Evolutionary conservation across 768 basidiomycete genomes (phyloP).

Genomic region (Amanita inopinata): DNA sequence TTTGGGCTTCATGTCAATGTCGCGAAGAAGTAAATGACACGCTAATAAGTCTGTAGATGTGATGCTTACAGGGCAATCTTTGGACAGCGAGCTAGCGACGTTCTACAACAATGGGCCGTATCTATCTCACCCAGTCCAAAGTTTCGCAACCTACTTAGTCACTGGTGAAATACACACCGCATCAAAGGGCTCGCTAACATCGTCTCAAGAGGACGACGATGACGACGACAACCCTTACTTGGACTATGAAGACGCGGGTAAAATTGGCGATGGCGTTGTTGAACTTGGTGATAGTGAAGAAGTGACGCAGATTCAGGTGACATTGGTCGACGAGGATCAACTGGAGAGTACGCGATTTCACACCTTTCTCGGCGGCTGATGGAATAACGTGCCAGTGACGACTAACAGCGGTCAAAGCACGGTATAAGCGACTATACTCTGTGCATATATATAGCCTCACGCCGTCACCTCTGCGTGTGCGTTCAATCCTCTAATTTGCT

Average conservation of each 20-base stretch:
- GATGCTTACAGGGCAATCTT: not conserved
- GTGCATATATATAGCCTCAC: conserved; percentile 68
- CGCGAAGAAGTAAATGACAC: conserved; percentile 58
- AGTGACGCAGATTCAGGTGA: conserved; percentile 36
- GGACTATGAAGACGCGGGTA: conserved; percentile 1
- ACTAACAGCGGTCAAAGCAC: conserved; percentile 38
- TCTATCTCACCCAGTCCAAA: conserved; percentile 23
- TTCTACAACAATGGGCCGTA: conserved; percentile 42
- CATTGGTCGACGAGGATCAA: conserved; percentile 53
- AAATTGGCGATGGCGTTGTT: conserved; percentile 12
- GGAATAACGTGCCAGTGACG: not conserved
- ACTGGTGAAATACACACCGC: conserved; percentile 37
- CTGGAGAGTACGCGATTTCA: conserved; percentile 45
- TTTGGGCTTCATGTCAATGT: conserved; percentile 64
- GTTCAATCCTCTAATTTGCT: conserved; percentile 21
- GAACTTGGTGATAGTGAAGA: conserved; percentile 27
- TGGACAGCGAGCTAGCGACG: conserved; percentile 47
- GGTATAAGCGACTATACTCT: conserved; percentile 42
- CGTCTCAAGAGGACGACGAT: conserved; percentile 15
- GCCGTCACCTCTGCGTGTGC: conserved; percentile 48
- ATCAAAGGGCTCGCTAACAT: conserved; percentile 10
- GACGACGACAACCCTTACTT: conserved; percentile 24
- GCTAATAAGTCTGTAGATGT: not conserved
- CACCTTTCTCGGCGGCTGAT: not conserved
- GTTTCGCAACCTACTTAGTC: conserved; percentile 63